Percentiles rank a stretch among this genome's conserved stretches.
phyloP scores from a whole-genome alignment of 768 basidiomycete species.

The Cyathus striatus region DNA sequence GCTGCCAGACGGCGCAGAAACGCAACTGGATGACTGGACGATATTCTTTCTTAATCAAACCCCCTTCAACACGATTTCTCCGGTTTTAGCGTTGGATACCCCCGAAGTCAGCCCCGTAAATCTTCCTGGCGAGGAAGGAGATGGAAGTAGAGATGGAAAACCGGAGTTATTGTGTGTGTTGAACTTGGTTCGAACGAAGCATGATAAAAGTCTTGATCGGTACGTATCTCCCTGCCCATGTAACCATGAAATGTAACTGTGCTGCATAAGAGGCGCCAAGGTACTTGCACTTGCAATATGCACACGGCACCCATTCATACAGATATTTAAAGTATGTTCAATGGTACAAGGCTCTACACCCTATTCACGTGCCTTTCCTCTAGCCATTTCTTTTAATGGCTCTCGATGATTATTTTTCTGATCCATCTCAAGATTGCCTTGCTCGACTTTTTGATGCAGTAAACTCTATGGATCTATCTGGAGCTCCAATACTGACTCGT shows the following conservation, averaged over 20 bases:
- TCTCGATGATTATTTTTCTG: conserved; percentile 88
- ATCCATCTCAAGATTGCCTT: conserved; percentile 87
- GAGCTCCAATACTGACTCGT: conserved; percentile 71
- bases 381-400: conserved; percentile 93
- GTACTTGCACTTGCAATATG: conserved; percentile 95
- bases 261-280: conserved; percentile 68
- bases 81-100: conserved; percentile 71
- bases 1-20: conserved; percentile 97
- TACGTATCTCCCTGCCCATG: conserved; percentile 23
- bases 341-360: not conserved
- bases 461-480: conserved; percentile 85
- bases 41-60: conserved; percentile 98
- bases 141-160: conserved; percentile 18
- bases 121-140: conserved; percentile 28
- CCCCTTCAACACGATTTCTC: conserved; percentile 79
- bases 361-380: conserved; percentile 5
- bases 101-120: conserved; percentile 32
- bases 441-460: conserved; percentile 88
- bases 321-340: conserved; percentile 81
- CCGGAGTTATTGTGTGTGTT: conserved; percentile 78
- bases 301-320: conserved; percentile 89
- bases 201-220: conserved; percentile 80
- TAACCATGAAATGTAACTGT: conserved; percentile 1
- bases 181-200: conserved; percentile 88
- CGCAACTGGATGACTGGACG: conserved; percentile 95